phyloP scores from a whole-genome alignment of 768 basidiomycete genomes.

The Psilocybe tampanensis region DNA sequence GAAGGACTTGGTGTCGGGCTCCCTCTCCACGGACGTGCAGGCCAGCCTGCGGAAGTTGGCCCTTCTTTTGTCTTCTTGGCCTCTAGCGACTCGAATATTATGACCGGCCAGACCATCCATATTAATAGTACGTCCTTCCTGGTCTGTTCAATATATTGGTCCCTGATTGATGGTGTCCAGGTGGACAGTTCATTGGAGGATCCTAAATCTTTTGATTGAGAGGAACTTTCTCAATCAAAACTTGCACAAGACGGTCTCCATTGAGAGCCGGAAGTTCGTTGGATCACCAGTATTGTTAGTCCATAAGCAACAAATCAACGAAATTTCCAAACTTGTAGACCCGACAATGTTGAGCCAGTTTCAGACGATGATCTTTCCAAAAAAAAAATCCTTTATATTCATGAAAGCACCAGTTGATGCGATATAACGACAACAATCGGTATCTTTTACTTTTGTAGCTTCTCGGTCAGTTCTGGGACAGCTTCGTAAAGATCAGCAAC shows the following conservation, averaged over 20 bases:
- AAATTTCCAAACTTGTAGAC: too few species aligned
- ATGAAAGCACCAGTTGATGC: too few species aligned
- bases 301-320: too few species aligned
- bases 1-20: slow-evolving; percentile 52
- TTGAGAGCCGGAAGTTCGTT: too few species aligned
- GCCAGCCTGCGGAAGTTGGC: slow-evolving; percentile 54
- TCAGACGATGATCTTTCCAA: too few species aligned
- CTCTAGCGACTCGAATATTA: slow-evolving; percentile 38
- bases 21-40: slow-evolving; percentile 51
- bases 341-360: too few species aligned
- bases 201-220: slow-evolving; percentile 22
- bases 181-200: slow-evolving; percentile 24
- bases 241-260: too few species aligned
- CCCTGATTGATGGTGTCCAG: slow-evolving; percentile 11
- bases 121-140: slow-evolving; percentile 30
- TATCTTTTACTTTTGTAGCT: slow-evolving; percentile 58
- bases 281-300: too few species aligned
- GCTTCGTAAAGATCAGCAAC: slow-evolving; percentile 92
- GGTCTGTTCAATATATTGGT: background rate
- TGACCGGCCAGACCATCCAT: slow-evolving; percentile 41
- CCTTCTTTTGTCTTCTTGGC: slow-evolving; percentile 61
- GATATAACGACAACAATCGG: background rate
- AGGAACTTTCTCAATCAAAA: too few species aligned
- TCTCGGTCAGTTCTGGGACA: slow-evolving; percentile 89
- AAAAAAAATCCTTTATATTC: too few species aligned